Evolutionary conservation across 176 grass and related monocot genomes (phyloP).

Genomic region (Zea mays): DNA sequence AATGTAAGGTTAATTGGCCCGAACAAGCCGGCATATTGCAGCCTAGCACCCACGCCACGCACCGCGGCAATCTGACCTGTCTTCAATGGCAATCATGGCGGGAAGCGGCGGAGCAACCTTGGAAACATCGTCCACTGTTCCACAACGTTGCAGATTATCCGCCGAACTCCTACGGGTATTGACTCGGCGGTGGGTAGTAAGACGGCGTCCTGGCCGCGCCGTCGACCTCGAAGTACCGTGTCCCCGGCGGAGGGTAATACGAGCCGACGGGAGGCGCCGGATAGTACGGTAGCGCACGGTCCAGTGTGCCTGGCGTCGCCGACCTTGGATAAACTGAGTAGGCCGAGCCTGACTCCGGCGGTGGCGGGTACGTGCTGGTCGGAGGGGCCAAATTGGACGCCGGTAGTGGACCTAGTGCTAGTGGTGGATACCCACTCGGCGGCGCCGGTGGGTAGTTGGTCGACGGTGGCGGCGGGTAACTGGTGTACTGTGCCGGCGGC

Average conservation of each 20-base stretch:
- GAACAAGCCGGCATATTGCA: no score
- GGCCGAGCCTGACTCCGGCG: not conserved
- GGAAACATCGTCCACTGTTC: no score
- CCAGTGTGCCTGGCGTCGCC: not conserved
- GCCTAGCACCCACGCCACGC: no score
- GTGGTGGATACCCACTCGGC: slow-evolving; percentile 27
- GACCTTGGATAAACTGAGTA: slow-evolving; percentile 18
- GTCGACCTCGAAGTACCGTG: slow-evolving; percentile 13
- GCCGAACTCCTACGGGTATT: slow-evolving; percentile 15
- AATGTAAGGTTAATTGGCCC: no score
- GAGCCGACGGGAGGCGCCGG: slow-evolving; percentile 2
- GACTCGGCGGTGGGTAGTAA: slow-evolving; percentile 50
- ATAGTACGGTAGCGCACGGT: slow-evolving; percentile 19
- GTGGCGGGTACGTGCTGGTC: slow-evolving; percentile 26
- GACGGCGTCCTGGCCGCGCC: slow-evolving; percentile 6
- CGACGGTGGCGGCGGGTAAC: slow-evolving; percentile 10
- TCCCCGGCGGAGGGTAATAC: slow-evolving; percentile 40
- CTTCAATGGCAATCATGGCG: no score
- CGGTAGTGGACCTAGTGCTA: not conserved
- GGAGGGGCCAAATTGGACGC: slow-evolving; percentile 4
- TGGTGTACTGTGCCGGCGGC: not conserved
- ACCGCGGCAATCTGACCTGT: no score
- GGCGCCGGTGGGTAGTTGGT: slow-evolving; percentile 20
- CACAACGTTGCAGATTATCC: not conserved
- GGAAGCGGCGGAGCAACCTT: no score